Base-by-base conservation (phyloP, 2,329 filamentous ascomycete species). In the Colletotrichum graminicola region DNA sequence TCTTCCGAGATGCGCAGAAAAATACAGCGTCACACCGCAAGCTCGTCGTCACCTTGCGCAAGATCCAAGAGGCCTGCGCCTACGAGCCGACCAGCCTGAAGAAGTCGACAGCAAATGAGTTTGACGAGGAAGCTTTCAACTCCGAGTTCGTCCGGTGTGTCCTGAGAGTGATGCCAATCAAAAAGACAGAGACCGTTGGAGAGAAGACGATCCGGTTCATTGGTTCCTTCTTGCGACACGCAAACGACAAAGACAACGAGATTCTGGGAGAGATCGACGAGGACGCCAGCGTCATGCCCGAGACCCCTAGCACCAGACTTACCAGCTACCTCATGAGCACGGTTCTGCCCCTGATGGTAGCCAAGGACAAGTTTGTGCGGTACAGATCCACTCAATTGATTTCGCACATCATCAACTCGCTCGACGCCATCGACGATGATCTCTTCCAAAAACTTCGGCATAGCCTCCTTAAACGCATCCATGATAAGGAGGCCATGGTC, bases 401-500 rank as follows among this genome's bases (percentile, higher is more conserved):
- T 64, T 93, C 94, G 2, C 93, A 97, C 79, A 91, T 98, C 73
- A 92, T 99, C 82, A 97, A 97, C 82, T 96, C 93, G 16, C 87
- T 99, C 34, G 94, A 97, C 73, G 92, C 94, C 2, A 94, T 98
- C 76, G 96, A 98, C 77, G 94, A 97, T 79, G 94, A 96, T 60
- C 83, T 98, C 14, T 99, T 97, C 79, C 91, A 94, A 76, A 89
- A 94, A 71, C 86, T 98, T 72, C 89, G 94, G 63, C 88, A 93
- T 64, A 93, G 92, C 0, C 84, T 99, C 47, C 84, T 97, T 55
- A 97, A 93, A 82, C 89, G 96, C 43, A 92, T 98, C 62, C 91
- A 94, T 75, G 96, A 99, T 82, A 98, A 98, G 82, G 96, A 99
- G 79, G 89, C 94, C 8, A 93, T 95, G 79, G 94, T 99, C 11